These are phyloP conservation scores for Emericellopsis cladophorae DNA, from an alignment of 2,329 filamentous ascomycete genomes.

Conservation along the genomic window DNA sequence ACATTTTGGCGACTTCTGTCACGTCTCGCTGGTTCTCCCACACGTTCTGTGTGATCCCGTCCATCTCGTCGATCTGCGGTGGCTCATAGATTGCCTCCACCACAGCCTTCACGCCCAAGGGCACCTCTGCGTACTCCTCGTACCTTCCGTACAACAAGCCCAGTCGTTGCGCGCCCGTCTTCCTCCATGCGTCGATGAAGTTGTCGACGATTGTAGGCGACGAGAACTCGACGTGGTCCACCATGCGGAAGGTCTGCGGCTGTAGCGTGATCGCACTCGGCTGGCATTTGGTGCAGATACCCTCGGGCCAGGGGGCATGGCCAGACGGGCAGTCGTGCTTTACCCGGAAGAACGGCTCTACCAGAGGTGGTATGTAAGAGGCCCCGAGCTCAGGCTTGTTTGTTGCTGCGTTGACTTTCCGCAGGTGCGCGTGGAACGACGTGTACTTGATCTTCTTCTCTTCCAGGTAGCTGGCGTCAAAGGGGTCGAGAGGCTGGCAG, in stretches of 20 bases:
- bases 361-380: constrained; percentile 91
- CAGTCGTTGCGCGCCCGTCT: constrained; percentile 69
- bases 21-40: constrained; percentile 80
- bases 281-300: constrained; percentile 96
- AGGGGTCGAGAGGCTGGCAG: constrained; percentile 94
- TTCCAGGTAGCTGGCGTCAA: constrained; percentile 72
- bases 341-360: constrained; percentile 86
- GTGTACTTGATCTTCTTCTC: constrained; percentile 99
- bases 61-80: constrained; percentile 77
- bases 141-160: constrained; percentile 89
- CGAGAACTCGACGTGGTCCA: constrained; percentile 95
- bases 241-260: constrained; percentile 88
- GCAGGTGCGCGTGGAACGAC: constrained; percentile 87
- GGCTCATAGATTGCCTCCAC: constrained; percentile 97
- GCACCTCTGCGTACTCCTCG: constrained; percentile 82
- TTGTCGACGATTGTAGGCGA: constrained; percentile 72
- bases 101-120: constrained; percentile 85
- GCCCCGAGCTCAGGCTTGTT: constrained; percentile 90
- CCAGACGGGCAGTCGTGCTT: constrained; percentile 82
- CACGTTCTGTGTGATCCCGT: constrained; percentile 72
- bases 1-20: constrained; percentile 67
- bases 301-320: constrained; percentile 86
- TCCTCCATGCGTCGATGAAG: constrained; percentile 87
- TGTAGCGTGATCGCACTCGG: constrained; percentile 93
- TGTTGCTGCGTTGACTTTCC: constrained; percentile 90